Conservation (phyloP, 345 rosid genomes). For the Rubroshorea leprosula region DNA sequence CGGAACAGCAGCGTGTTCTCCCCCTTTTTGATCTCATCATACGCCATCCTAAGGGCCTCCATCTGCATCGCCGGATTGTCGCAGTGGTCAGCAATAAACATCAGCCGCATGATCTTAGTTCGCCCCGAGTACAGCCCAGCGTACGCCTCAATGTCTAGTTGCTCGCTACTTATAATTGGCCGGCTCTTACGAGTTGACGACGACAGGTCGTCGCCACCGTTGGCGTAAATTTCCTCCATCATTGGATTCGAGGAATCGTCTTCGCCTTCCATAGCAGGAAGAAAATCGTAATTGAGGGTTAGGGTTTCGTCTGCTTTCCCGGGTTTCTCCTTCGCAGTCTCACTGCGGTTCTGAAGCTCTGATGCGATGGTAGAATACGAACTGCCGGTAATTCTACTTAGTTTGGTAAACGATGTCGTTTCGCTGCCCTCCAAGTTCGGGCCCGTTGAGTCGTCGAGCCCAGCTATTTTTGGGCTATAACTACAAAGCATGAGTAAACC, state of each 20-base stretch:
- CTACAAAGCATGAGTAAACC: too few species aligned
- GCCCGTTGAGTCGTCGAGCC: too few species aligned
- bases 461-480: too few species aligned
- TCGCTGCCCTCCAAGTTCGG: too few species aligned
- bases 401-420: too few species aligned
- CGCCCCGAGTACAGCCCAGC: conserved; percentile 82
- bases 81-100: conserved; percentile 75
- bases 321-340: neutral
- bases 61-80: conserved; percentile 58
- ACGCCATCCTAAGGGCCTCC: conserved; percentile 91
- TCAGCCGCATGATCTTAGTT: conserved; percentile 77
- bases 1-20: conserved; percentile 83
- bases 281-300: neutral
- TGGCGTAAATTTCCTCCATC: conserved; percentile 58
- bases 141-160: conserved; percentile 87
- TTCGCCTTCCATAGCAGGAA: conserved; percentile 32
- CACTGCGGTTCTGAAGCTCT: too few species aligned
- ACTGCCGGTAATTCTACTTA: too few species aligned
- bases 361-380: too few species aligned
- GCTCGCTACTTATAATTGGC: conserved; percentile 79
- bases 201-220: conserved; percentile 20
- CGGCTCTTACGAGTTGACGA: conserved; percentile 32
- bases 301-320: conserved; percentile 2
- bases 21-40: conserved; percentile 91
- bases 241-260: conserved; percentile 46